Evolutionary conservation across 2,329 filamentous ascomycete species (phyloP).

Genomic region (Juglanconis juglandina): DNA sequence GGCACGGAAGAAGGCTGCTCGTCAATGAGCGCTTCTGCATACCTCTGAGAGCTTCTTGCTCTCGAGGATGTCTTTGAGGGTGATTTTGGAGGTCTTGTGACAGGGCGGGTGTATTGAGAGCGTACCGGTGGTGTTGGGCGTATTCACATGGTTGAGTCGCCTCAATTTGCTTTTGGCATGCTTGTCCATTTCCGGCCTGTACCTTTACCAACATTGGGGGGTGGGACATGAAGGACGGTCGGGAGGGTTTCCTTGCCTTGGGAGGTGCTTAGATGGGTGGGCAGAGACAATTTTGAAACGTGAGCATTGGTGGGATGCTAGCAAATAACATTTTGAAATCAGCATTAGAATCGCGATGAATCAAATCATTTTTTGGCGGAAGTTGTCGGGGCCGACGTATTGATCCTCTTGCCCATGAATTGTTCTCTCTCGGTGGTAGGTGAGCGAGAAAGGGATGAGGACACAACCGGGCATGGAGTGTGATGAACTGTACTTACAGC

Average conservation of each 20-base stretch:
- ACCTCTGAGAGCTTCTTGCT: background rate
- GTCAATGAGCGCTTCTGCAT: background rate
- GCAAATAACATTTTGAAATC: background rate
- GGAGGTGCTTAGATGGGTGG: background rate
- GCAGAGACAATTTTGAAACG: background rate
- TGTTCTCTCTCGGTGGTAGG: no score
- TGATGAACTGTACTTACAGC: background rate
- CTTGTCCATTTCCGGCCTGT: background rate
- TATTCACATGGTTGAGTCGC: background rate
- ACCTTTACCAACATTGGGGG: background rate
- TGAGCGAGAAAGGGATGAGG: background rate
- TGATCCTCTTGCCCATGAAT: no score
- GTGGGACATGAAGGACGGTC: background rate
- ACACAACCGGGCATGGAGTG: background rate
- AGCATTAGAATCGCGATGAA: background rate
- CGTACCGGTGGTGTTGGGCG: background rate
- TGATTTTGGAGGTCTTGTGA: background rate
- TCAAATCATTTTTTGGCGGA: no score
- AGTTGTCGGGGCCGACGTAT: no score
- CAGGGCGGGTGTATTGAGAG: no score
- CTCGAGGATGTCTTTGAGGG: background rate
- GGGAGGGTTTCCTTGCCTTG: background rate
- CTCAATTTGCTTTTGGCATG: no score
- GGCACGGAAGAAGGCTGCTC: background rate
- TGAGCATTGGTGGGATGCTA: background rate